A percentile compares a stretch with the other conserved stretches of the same genome.
Conservation (phyloP, 2,329 filamentous ascomycete species). For the Tolypocladium sp. region DNA sequence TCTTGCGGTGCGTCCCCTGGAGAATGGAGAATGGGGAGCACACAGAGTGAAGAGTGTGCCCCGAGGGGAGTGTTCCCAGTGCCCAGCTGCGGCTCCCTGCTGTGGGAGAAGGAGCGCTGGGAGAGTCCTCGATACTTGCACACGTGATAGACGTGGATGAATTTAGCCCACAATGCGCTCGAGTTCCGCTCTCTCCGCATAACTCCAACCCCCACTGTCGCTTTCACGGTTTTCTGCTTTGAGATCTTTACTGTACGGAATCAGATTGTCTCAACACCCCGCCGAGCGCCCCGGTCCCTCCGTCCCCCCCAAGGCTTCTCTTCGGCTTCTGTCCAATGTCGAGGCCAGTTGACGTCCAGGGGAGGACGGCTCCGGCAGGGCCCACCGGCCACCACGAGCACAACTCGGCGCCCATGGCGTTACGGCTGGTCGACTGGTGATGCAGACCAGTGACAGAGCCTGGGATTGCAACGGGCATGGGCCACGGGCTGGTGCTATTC, state of each 20-base stretch:
- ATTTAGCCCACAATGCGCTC: constrained; percentile 5
- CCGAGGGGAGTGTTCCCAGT: neutral
- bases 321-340: neutral
- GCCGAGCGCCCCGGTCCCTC: neutral
- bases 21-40: neutral
- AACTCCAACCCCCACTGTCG: neutral
- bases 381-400: neutral
- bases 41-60: neutral
- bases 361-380: neutral
- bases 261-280: neutral
- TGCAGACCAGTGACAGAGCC: neutral
- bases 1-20: neutral
- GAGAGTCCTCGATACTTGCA: neutral
- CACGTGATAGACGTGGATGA: constrained; percentile 1
- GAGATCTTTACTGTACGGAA: neutral
- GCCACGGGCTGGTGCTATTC: neutral
- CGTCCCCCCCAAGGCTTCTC: neutral
- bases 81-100: neutral
- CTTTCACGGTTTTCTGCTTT: neutral
- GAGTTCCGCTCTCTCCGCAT: neutral
- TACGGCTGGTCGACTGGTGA: neutral
- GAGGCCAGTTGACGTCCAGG: neutral
- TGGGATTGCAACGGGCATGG: neutral
- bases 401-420: neutral
- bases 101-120: neutral